These are phyloP conservation scores for Calonectria crousiana DNA, from an alignment of 2,329 filamentous ascomycete genomes.

Conservation along the genomic window DNA sequence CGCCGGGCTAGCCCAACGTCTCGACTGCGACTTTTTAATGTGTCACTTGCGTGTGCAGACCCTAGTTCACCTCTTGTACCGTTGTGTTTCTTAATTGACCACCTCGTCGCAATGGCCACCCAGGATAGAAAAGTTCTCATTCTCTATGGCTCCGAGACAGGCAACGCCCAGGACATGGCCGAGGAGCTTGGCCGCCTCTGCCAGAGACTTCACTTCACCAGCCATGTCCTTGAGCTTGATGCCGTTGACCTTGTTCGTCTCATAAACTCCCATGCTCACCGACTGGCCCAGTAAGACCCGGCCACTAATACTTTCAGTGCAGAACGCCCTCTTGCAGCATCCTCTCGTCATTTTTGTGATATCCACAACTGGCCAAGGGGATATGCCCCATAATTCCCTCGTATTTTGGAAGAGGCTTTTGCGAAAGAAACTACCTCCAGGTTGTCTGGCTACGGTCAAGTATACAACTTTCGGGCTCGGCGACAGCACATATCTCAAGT, in stretches of 20 bases:
- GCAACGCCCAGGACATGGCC: slow-evolving; percentile 92
- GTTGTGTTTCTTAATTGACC: not conserved
- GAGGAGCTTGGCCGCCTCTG: slow-evolving; percentile 82
- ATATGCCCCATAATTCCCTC: slow-evolving; percentile 86
- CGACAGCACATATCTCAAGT: slow-evolving; percentile 95
- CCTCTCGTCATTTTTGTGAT: slow-evolving; percentile 81
- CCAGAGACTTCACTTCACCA: slow-evolving; percentile 83
- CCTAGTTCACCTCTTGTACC: slow-evolving; percentile 1
- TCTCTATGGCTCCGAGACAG: slow-evolving; percentile 94
- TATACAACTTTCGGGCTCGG: slow-evolving; percentile 94
- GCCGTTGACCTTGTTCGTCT: slow-evolving; percentile 77
- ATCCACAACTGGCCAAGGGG: slow-evolving; percentile 95
- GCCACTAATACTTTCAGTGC: slow-evolving; percentile 32
- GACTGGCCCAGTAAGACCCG: not conserved
- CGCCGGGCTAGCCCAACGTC: slow-evolving; percentile 10
- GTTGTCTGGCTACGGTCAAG: slow-evolving; percentile 74
- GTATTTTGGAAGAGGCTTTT: slow-evolving; percentile 88
- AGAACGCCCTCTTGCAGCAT: slow-evolving; percentile 65
- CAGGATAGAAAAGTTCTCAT: slow-evolving; percentile 69
- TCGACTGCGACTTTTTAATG: slow-evolving; percentile 20
- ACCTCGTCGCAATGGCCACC: slow-evolving; percentile 39
- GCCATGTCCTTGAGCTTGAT: slow-evolving; percentile 82
- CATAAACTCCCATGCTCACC: not conserved
- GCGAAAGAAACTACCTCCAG: slow-evolving; percentile 79
- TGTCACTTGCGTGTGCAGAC: slow-evolving; percentile 16